Base-by-base conservation (phyloP, 345 rosid species). In the Dipteronia sinensis region DNA sequence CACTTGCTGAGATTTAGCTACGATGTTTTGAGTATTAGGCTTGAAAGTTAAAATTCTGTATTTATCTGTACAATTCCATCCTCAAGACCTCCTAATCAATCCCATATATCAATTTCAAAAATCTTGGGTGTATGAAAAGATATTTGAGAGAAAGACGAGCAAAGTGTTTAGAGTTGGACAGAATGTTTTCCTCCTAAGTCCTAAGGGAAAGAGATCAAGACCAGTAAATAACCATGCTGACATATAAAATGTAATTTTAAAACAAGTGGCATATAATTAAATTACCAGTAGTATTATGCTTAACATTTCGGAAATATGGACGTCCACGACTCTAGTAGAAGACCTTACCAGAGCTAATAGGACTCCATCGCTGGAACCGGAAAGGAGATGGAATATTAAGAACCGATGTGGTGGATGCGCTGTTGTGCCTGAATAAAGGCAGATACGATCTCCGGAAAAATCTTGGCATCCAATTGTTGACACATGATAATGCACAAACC, bases 341-440 rank as follows among this genome's bases (percentile, higher is more conserved):
- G 44, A 58, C 73, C 82, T 79, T 79, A 91, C 99, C 97, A 63
- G 92, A 74, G 71, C 58, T 94, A 76, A 92, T 89, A 66, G 97
- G 98, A 87, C 97, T 92, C 98, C 99, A 96, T 49, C 90, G 89
- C 73, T 84, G 91, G 74, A 93, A 89, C 61, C 91, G 85, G 82
- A 96, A 92, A 73, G 97, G 94, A 81, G 93, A 87, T 6, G 94
- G 89, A 61, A 94, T 87, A 81, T 82, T 92, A 62, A 93, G 97
- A 77, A 86, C 93, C 56, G 97, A 89, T 3, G 95, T 40, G 42
- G 91, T 58, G 47, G 97, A 84, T 70, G 89, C 78, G 79, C 85
- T 88, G 79, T 82, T 93, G 86, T 84, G 86, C 83, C 87, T 87
- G 82, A 88, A 96, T 73, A 90, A 88, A 10, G 97, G 97, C 74